phyloP scores from a whole-genome alignment of 352 stramenopile species.

The Elongisporangium prolatum region DNA sequence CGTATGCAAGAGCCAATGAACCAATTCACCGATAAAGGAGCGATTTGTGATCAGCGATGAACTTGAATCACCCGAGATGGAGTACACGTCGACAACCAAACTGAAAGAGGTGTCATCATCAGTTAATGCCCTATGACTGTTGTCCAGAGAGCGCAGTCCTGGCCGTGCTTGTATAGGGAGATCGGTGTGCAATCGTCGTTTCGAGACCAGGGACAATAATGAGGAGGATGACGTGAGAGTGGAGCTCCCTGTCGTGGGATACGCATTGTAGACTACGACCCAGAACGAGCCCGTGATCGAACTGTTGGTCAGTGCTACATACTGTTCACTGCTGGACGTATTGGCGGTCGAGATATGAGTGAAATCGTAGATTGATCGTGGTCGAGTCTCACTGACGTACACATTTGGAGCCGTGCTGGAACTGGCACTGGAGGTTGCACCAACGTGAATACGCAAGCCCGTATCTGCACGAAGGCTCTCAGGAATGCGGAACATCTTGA shows the following conservation, averaged over 20 bases:
- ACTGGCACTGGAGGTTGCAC: neutral
- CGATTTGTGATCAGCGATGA: slow-evolving; percentile 34
- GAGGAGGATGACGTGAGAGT: slow-evolving; percentile 9
- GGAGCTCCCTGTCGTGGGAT: slow-evolving; percentile 19
- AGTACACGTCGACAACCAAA: slow-evolving; percentile 40
- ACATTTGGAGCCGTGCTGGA: slow-evolving; percentile 31
- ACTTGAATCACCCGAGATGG: slow-evolving; percentile 6
- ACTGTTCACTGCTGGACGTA: slow-evolving; percentile 18
- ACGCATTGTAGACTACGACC: slow-evolving; percentile 70
- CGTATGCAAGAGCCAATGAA: slow-evolving; percentile 46
- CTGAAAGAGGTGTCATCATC: slow-evolving; percentile 17
- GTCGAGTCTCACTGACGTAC: slow-evolving; percentile 67
- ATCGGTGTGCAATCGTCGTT: neutral
- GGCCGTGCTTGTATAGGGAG: neutral
- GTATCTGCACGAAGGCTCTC: slow-evolving; percentile 50
- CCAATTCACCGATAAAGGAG: slow-evolving; percentile 40
- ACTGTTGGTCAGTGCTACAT: slow-evolving; percentile 37
- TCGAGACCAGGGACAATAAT: neutral
- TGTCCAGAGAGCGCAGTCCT: neutral
- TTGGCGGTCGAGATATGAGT: slow-evolving; percentile 44
- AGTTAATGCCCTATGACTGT: neutral
- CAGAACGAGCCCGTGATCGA: slow-evolving; percentile 67
- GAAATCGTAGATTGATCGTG: slow-evolving; percentile 75
- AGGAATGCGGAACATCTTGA: slow-evolving; percentile 63
- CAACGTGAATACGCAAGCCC: slow-evolving; percentile 28